Percentiles rank a stretch among this genome's conserved stretches.
These are phyloP conservation scores for Tripterygium wilfordii DNA, from an alignment of 177 flowering plant genomes.

Conservation along the genomic window DNA sequence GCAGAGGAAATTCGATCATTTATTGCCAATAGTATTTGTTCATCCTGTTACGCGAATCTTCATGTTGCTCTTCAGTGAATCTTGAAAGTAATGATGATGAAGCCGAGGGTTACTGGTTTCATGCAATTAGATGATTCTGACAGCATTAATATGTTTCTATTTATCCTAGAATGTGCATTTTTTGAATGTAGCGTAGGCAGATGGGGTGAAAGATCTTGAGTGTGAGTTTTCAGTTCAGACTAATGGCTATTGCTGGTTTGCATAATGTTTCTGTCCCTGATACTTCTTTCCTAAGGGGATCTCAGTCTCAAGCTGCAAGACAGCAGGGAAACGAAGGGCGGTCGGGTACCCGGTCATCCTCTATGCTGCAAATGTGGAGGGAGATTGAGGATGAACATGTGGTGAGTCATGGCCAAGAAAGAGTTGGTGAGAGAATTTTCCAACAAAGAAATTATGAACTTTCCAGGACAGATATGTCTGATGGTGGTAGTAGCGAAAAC, in stretches of 20 bases:
- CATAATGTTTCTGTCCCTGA: slow-evolving; percentile 67
- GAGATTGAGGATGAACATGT: slow-evolving; percentile 65
- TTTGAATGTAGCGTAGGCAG: slow-evolving; percentile 13
- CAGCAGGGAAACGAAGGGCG: slow-evolving; percentile 23
- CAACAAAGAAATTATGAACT: slow-evolving; percentile 27
- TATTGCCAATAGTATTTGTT: too few relatives aligned
- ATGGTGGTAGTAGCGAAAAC: slow-evolving; percentile 18
- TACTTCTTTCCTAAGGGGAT: slow-evolving; percentile 45
- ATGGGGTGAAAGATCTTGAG: slow-evolving; percentile 12
- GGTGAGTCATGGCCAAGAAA: slow-evolving; percentile 25
- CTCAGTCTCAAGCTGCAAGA: slow-evolving; percentile 35
- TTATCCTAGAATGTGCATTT: neutral
- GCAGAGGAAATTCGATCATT: too few relatives aligned
- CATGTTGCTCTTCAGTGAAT: too few relatives aligned
- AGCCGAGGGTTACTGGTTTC: neutral
- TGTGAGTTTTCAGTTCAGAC: slow-evolving; percentile 2
- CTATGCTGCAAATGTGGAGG: slow-evolving; percentile 62
- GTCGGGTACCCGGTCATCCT: slow-evolving; percentile 44
- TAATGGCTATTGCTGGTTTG: slow-evolving; percentile 62
- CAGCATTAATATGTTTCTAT: slow-evolving; percentile 4
- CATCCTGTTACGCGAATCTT: too few relatives aligned
- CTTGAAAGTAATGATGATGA: neutral
- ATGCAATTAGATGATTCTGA: slow-evolving; percentile 3
- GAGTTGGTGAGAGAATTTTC: slow-evolving; percentile 20
- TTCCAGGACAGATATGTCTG: slow-evolving; percentile 11